Conservation (phyloP, 192 early-diverging fungal species). For the Coemansia reversa region DNA sequence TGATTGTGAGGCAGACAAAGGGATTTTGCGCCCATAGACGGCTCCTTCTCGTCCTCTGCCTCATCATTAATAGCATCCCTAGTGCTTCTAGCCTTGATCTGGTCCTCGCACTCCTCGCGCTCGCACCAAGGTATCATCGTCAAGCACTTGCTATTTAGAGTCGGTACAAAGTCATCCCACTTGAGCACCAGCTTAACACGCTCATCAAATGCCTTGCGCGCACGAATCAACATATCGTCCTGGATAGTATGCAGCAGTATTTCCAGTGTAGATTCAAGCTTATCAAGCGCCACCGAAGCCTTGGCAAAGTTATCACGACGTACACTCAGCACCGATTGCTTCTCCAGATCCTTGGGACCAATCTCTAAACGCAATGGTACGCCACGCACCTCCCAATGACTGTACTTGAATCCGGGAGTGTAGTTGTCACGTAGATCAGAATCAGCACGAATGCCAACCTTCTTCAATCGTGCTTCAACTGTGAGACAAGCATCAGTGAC, state of each 20-base stretch:
- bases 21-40: slow-evolving; percentile 99
- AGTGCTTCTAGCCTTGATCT: slow-evolving; percentile 91
- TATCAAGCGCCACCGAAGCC: slow-evolving; percentile 60
- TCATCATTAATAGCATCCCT: slow-evolving; percentile 65
- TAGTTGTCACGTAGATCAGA: slow-evolving; percentile 79
- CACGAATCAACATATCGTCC: slow-evolving; percentile 83
- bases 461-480: slow-evolving; percentile 65
- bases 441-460: slow-evolving; percentile 74
- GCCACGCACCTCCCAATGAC: slow-evolving; percentile 98
- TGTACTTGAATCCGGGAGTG: slow-evolving; percentile 97
- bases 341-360: slow-evolving; percentile 91
- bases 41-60: slow-evolving; percentile 91
- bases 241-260: slow-evolving; percentile 78
- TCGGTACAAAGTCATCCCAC: slow-evolving; percentile 94
- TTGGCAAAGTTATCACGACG: slow-evolving; percentile 78
- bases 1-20: slow-evolving; percentile 96
- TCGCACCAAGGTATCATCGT: slow-evolving; percentile 97
- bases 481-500: slow-evolving; percentile 72
- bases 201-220: slow-evolving; percentile 73
- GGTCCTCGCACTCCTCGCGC: slow-evolving; percentile 84
- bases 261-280: slow-evolving; percentile 61
- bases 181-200: slow-evolving; percentile 74
- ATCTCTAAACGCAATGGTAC: slow-evolving; percentile 96
- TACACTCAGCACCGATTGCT: slow-evolving; percentile 72
- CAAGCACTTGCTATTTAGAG: slow-evolving; percentile 84